Base-by-base conservation (phyloP, 352 stramenopile species). In the Phytopythium vexans region DNA sequence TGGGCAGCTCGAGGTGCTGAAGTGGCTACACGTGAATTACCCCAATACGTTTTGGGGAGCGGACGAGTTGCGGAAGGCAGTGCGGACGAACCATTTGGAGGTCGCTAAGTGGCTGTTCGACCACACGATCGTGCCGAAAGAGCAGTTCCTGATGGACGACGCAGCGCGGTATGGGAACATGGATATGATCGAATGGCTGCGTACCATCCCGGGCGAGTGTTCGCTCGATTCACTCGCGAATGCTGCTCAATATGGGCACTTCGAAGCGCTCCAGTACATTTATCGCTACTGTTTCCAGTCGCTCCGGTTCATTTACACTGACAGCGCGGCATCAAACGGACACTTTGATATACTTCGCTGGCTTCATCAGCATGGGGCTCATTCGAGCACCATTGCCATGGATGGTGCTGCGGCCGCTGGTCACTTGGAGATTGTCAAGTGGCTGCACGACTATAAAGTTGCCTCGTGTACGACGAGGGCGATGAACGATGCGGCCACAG, bases 71-170 rank as follows among this genome's bases (percentile, higher is more conserved):
- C 55, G 62, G 45, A 31, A 58, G 21, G 64, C 73, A 3, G 71
- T 68, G 1, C 50, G 50, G 15, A 36, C 59, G n/a, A 67, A 70
- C 42, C 66, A 77, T 43, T 41, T 82, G 40, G 33, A 46, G 7
- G 66, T 61, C 8, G 65, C 68, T 3, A 58, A 72, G 32, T 82
- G 72, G 69, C 51, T 84, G 14, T 56, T 75, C 35, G 45, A 47
- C 40, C 55, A 72, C 46, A 64, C 56, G 10, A 63, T 21, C 56
- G 43, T 56, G 37, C 60, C 62, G 39, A 62, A 67, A 54, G 56
- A 70, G 15, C 57, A 65, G 27, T 62, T 56, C 33, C 34, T 62
- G 14, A 64, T 68, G 16, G 21, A 27, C 43, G 50, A 62, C 16
- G 70, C 73, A 0, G 21, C 21, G 21, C 21, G 21, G 21, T 27